These are phyloP conservation scores for Penicillium decumbens DNA, from an alignment of 2,329 filamentous ascomycete species.

Conservation along the genomic window DNA sequence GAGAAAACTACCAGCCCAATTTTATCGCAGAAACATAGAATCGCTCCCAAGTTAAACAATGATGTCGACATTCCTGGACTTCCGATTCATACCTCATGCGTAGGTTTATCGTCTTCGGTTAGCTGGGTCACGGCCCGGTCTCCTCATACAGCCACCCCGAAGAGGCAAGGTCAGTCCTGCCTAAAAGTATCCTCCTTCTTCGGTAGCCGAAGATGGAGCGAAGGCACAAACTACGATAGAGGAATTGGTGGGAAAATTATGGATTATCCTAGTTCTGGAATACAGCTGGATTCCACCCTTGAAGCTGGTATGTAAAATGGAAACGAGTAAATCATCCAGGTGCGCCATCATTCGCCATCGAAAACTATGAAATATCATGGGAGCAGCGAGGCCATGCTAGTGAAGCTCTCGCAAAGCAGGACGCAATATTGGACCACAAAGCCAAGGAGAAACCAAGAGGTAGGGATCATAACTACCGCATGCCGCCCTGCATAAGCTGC, in stretches of 20 bases:
- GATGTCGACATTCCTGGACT: too few species aligned
- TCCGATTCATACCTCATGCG: too few species aligned
- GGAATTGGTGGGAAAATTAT: not conserved
- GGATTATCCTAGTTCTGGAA: slow-evolving; percentile 2
- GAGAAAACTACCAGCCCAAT: too few species aligned
- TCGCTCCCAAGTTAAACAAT: too few species aligned
- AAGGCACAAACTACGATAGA: not conserved
- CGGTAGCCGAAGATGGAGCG: too few species aligned
- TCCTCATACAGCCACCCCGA: too few species aligned
- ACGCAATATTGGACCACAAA: not conserved
- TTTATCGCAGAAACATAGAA: too few species aligned
- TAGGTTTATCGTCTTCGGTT: too few species aligned
- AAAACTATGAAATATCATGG: not conserved
- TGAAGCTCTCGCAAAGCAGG: not conserved
- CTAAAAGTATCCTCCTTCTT: too few species aligned
- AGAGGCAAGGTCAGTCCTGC: too few species aligned
- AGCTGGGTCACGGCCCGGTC: too few species aligned
- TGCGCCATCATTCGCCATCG: slow-evolving; percentile 18
- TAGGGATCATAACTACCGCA: slow-evolving; percentile 26
- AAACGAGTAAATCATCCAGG: slow-evolving; percentile 2
- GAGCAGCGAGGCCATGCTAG: not conserved
- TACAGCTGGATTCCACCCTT: not conserved
- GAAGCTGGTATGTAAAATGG: slow-evolving; percentile 13
- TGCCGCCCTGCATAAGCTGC: slow-evolving; percentile 49
- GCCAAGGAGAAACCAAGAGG: not conserved